These are phyloP conservation scores for Nicotiana sylvestris DNA, from an alignment of 257 asterid species.

Conservation along the genomic window DNA sequence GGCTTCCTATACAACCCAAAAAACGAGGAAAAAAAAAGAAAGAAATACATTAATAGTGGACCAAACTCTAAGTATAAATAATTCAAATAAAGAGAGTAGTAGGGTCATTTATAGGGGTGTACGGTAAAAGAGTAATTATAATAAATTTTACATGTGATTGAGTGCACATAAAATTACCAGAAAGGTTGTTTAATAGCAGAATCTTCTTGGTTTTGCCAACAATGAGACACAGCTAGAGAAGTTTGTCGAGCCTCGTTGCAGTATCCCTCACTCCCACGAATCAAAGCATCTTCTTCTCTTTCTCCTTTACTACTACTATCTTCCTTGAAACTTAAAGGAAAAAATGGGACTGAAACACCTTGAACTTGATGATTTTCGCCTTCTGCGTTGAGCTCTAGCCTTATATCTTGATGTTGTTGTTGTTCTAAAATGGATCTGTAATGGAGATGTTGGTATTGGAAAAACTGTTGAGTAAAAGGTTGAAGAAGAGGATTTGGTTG, in stretches of 20 bases:
- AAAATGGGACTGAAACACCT: conserved; percentile 13
- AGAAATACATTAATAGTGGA: background rate
- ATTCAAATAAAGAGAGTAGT: background rate
- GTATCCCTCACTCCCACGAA: conserved; percentile 42
- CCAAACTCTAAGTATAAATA: background rate
- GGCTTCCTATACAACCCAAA: conserved; percentile 51
- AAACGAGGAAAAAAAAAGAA: background rate
- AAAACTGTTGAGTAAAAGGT: conserved; percentile 29
- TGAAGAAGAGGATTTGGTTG: conserved; percentile 28
- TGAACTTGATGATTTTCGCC: background rate
- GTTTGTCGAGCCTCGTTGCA: conserved; percentile 33
- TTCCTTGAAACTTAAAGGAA: conserved; percentile 40
- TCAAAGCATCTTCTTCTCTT: conserved; percentile 25
- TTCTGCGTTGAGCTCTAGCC: background rate
- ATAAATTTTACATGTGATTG: conserved; percentile 4
- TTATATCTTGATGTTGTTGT: conserved; percentile 12
- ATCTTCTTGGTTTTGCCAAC: conserved; percentile 57
- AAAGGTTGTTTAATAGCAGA: conserved; percentile 39
- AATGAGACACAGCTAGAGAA: conserved; percentile 42
- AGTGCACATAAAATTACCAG: conserved; percentile 36
- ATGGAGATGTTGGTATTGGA: conserved; percentile 30
- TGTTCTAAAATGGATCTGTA: conserved; percentile 13
- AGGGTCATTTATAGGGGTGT: conserved; percentile 9
- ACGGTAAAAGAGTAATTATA: background rate
- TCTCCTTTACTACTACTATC: conserved; percentile 15